These are phyloP conservation scores for Russula sp. DNA, from an alignment of 768 basidiomycete species.

Conservation along the genomic window DNA sequence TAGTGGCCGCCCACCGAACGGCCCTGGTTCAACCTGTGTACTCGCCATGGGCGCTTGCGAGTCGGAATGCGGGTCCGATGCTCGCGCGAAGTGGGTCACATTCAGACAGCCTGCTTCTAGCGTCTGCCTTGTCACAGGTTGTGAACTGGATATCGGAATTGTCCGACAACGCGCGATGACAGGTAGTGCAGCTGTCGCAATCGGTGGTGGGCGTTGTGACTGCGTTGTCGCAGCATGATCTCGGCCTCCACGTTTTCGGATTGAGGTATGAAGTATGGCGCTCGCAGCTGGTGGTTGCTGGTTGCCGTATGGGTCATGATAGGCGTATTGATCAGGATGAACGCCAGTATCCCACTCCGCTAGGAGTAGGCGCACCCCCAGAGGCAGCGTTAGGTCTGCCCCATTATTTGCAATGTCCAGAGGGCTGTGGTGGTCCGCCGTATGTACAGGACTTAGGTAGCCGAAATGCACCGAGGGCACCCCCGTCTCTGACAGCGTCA, in stretches of 20 bases:
- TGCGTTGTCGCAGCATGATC: neutral
- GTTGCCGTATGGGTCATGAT: conserved; percentile 49
- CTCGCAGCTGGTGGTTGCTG: neutral
- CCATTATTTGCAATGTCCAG: neutral
- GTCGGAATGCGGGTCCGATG: neutral
- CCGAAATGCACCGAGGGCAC: conserved; percentile 57
- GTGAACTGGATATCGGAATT: neutral
- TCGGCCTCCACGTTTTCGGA: neutral
- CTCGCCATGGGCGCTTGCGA: conserved; percentile 37
- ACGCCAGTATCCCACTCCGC: conserved; percentile 61
- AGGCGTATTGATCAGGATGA: conserved; percentile 46
- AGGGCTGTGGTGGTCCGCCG: conserved; percentile 27
- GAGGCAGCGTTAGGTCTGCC: conserved; percentile 27
- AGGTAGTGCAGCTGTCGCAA: neutral
- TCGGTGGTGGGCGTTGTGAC: neutral
- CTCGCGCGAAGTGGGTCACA: neutral
- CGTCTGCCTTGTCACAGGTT: neutral
- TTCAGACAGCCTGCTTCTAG: neutral
- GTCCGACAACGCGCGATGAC: neutral
- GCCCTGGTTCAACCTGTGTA: conserved; percentile 69
- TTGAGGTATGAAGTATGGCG: neutral
- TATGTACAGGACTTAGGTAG: conserved; percentile 49
- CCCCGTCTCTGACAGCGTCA: conserved; percentile 46
- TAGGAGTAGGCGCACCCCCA: conserved; percentile 57
- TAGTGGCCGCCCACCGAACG: conserved; percentile 53